Conservation (phyloP, 2,329 filamentous ascomycete genomes). For the Thelonectria rubi region DNA sequence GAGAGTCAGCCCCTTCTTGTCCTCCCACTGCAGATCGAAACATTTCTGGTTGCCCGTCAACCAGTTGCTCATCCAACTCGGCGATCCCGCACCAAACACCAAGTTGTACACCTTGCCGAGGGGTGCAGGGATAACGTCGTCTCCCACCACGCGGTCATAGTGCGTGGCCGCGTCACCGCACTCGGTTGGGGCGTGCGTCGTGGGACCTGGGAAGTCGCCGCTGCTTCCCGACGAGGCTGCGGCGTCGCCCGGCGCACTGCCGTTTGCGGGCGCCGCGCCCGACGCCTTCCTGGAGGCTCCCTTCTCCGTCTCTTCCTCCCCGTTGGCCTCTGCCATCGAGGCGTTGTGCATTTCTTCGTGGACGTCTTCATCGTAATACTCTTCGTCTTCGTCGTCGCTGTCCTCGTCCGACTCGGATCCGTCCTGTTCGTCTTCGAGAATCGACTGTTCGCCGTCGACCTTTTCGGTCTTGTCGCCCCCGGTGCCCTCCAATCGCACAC, state of each 20-base stretch:
- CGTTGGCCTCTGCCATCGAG: conserved; percentile 60
- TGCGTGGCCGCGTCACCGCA: conserved; percentile 82
- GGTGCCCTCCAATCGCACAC: conserved; percentile 81
- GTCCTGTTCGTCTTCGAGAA: conserved; percentile 56
- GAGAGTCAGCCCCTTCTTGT: conserved; percentile 78
- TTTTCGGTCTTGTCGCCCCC: conserved; percentile 94
- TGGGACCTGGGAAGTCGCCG: conserved; percentile 84
- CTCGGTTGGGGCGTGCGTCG: conserved; percentile 82
- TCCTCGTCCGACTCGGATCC: conserved; percentile 65
- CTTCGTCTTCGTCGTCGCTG: conserved; percentile 72
- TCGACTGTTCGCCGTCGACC: conserved; percentile 61
- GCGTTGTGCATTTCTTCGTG: conserved; percentile 84
- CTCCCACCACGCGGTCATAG: conserved; percentile 85
- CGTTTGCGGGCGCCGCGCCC: conserved; percentile 56
- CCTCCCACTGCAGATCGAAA: conserved; percentile 84
- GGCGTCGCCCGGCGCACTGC: conserved; percentile 57
- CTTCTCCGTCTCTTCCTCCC: conserved; percentile 67
- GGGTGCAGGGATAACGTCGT: conserved; percentile 86
- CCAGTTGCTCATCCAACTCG: conserved; percentile 86
- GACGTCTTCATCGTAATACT: conserved; percentile 73
- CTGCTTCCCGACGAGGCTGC: conserved; percentile 52
- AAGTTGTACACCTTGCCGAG: conserved; percentile 91
- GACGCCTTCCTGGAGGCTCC: conserved; percentile 77
- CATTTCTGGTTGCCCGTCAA: conserved; percentile 89
- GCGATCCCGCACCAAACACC: conserved; percentile 84